These are phyloP conservation scores for Nemania abortiva DNA, from an alignment of 2,329 filamentous ascomycete genomes.

Conservation along the genomic window DNA sequence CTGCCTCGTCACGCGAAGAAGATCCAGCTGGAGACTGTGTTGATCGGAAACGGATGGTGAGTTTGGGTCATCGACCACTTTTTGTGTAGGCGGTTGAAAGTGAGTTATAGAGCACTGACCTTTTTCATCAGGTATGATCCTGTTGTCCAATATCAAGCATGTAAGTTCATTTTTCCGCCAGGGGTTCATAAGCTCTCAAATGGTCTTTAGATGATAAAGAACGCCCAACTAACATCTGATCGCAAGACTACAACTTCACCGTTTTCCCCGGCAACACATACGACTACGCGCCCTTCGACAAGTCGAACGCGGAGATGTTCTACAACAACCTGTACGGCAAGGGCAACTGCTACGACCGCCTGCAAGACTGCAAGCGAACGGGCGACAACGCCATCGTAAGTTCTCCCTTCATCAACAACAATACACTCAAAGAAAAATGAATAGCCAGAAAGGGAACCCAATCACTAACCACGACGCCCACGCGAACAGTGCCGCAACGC, in stretches of 20 bases:
- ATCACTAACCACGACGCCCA: no score
- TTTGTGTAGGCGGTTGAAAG: no score
- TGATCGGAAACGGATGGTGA: constrained; percentile 68
- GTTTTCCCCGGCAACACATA: constrained; percentile 69
- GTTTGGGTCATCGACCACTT: no score
- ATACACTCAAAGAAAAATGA: no score
- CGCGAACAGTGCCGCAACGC: constrained; percentile 63
- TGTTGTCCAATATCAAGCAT: constrained; percentile 66
- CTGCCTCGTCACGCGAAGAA: constrained; percentile 57
- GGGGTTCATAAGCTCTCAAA: background rate
- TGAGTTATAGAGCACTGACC: constrained; percentile 38
- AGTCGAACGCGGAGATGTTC: constrained; percentile 61
- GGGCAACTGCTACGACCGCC: constrained; percentile 70
- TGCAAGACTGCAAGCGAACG: constrained; percentile 65
- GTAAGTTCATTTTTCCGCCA: constrained; percentile 24
- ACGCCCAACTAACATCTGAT: background rate
- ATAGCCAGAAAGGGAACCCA: no score
- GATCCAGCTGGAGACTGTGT: constrained; percentile 62
- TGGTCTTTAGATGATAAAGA: background rate
- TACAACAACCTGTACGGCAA: constrained; percentile 71
- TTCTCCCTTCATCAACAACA: background rate
- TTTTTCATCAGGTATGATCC: constrained; percentile 61
- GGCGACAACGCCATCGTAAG: constrained; percentile 59
- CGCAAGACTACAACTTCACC: constrained; percentile 65
- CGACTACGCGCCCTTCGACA: constrained; percentile 65